Conservation (phyloP, 164 flowering plant genomes). For the Cinnamomum chago region DNA sequence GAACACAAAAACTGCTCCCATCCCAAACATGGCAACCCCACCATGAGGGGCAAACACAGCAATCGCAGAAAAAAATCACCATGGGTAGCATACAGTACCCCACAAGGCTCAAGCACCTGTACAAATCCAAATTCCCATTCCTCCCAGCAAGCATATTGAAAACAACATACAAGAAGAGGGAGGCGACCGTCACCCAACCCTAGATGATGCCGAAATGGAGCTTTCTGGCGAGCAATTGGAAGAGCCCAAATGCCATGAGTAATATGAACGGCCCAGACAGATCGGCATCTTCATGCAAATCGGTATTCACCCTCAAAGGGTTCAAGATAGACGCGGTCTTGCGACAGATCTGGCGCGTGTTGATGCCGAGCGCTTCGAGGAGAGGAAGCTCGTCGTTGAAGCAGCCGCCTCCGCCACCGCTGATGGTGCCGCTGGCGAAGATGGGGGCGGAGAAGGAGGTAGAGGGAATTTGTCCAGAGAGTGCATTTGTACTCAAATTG, state of each 20-base stretch:
- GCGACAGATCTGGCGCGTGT: constrained; percentile 77
- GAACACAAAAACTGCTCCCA: constrained; percentile 55
- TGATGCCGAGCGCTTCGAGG: constrained; percentile 89
- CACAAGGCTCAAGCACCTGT: constrained; percentile 71
- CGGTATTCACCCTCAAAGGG: constrained; percentile 53
- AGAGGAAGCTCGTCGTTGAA: constrained; percentile 81
- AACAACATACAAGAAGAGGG: constrained; percentile 70
- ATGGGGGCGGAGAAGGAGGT: constrained; percentile 29
- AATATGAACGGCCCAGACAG: constrained; percentile 84
- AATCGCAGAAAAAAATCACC: constrained; percentile 72
- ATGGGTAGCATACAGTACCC: constrained; percentile 87
- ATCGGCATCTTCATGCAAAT: constrained; percentile 67
- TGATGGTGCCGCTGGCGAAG: constrained; percentile 19
- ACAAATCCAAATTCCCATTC: constrained; percentile 76
- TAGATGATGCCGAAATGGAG: constrained; percentile 81
- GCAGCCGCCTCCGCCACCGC: constrained; percentile 4
- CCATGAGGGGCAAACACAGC: constrained; percentile 67
- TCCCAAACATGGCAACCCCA: constrained; percentile 32
- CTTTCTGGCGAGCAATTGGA: constrained; percentile 86
- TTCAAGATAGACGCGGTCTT: constrained; percentile 64
- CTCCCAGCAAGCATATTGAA: constrained; percentile 84
- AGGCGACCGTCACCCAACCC: constrained; percentile 82
- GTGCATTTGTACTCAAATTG: no score
- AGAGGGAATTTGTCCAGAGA: neutral
- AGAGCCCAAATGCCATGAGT: constrained; percentile 62